These are phyloP conservation scores for Silene uniflora DNA, from an alignment of 148 eudicot genomes.

Conservation along the genomic window DNA sequence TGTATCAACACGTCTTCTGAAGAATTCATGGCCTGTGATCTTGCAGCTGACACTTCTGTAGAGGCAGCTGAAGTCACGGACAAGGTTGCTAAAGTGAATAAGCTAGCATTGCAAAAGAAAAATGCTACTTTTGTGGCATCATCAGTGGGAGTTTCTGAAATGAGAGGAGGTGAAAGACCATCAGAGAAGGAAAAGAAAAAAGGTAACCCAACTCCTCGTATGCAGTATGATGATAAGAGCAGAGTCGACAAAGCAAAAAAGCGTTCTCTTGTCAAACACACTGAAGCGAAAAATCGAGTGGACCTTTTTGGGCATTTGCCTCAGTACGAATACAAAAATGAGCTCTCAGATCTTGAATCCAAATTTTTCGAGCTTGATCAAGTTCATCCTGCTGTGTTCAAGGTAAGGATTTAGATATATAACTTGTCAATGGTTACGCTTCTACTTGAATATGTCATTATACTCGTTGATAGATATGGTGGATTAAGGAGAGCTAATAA, in stretches of 20 bases:
- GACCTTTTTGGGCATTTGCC: conserved; percentile 87
- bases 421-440: not conserved
- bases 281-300: conserved; percentile 73
- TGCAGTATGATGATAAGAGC: conserved; percentile 84
- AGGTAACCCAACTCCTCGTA: conserved; percentile 70
- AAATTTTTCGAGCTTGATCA: conserved; percentile 57
- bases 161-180: conserved; percentile 56
- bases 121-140: conserved; percentile 34
- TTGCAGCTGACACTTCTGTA: conserved; percentile 36
- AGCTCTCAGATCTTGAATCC: conserved; percentile 64
- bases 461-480: not conserved
- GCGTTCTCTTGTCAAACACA: conserved; percentile 65
- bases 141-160: conserved; percentile 46
- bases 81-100: conserved; percentile 38
- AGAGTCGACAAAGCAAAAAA: conserved; percentile 82
- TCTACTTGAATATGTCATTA: not conserved
- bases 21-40: not conserved
- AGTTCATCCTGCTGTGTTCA: conserved; percentile 86
- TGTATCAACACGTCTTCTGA: not conserved
- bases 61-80: conserved; percentile 25
- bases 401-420: conserved; percentile 39
- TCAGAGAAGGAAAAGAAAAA: conserved; percentile 78
- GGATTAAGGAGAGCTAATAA: not conserved
- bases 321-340: conserved; percentile 79
- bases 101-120: conserved; percentile 51